Base-by-base conservation (phyloP, 768 basidiomycete genomes). In the Lactarius psammicola region DNA sequence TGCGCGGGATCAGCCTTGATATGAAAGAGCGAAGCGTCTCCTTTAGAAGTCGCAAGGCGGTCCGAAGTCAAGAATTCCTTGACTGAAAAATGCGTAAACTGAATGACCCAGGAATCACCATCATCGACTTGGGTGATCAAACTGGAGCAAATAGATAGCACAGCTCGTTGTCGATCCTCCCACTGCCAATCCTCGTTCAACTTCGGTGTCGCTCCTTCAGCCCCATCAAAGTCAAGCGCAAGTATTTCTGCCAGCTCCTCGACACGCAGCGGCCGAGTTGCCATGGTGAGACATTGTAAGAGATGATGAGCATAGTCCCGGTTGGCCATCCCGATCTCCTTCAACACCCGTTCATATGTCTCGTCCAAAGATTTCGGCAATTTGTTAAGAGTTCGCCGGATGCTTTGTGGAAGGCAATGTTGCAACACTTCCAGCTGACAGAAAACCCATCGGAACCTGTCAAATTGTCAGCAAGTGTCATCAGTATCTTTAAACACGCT, bases 371-470 rank as follows among this genome's bases (percentile, higher is more conserved):
- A 23, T 26, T 26, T 51, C 26, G 49, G 49, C 26, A 51, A 51
- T 13, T 28, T 26, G 23, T 26, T 2, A 2, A 51, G 49, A 5
- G 23, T 51, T 26, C 26, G 49, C 13, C 23, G 49, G 26, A 51
- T 51, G 49, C 6, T 28, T 26, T 26, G 23, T 7, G 49, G 49
- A 26, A 51, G 1, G 49, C 49, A 51, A 8, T 26, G 49, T 6
- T 28, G 49, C 6, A 51, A 51, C 26, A 51, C 49, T 17, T 51
- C 49, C 2, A 51, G 2, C 15, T 51, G 26, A 26, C 49, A 51
- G 49, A 51, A 51, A 7, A 51, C 49, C 49, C 49, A 51, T 15
- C 49, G 49, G 49, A 51, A 51, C 49, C 49, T 51, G 13, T 51
- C 13, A 17, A 15, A n/a, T n/a, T n/a, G 11, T 51, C 26, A 26